Conservation (phyloP, 148 eudicot species). For the Cornus kousa region DNA sequence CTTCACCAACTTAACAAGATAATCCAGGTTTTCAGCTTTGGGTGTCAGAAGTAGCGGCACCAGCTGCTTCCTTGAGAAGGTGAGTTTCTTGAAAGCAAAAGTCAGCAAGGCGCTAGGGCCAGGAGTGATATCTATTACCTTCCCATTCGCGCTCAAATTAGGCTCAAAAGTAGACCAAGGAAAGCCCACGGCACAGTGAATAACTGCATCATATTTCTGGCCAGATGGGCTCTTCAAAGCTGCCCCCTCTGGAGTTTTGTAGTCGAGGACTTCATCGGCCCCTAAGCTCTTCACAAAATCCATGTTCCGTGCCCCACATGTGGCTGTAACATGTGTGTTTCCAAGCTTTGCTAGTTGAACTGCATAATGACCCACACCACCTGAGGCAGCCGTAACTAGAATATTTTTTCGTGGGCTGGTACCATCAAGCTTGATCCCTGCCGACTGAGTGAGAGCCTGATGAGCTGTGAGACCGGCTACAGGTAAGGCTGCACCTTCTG, state of each 20-base stretch:
- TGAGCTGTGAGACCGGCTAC: slow-evolving; percentile 72
- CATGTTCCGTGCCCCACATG: slow-evolving; percentile 73
- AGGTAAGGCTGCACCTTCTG: slow-evolving; percentile 55
- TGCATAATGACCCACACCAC: slow-evolving; percentile 80
- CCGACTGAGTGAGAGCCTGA: slow-evolving; percentile 50
- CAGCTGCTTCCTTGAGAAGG: slow-evolving; percentile 59
- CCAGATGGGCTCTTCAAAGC: slow-evolving; percentile 72
- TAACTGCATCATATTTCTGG: slow-evolving; percentile 62
- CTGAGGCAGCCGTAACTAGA: slow-evolving; percentile 65
- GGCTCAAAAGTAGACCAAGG: slow-evolving; percentile 71
- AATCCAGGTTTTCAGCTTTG: slow-evolving; percentile 48
- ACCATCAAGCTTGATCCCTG: slow-evolving; percentile 56
- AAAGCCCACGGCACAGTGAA: slow-evolving; percentile 53
- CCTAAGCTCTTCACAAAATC: slow-evolving; percentile 67
- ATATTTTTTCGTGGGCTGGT: slow-evolving; percentile 53
- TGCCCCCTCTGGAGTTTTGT: slow-evolving; percentile 70
- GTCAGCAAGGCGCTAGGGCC: slow-evolving; percentile 41
- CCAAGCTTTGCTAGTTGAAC: slow-evolving; percentile 87
- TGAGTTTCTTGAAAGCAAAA: slow-evolving; percentile 53
- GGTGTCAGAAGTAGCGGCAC: slow-evolving; percentile 44
- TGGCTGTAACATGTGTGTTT: slow-evolving; percentile 69
- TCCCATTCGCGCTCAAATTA: slow-evolving; percentile 44
- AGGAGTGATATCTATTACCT: slow-evolving; percentile 66
- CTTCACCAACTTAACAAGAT: slow-evolving; percentile 58
- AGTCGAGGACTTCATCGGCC: slow-evolving; percentile 80